Evolutionary conservation across 345 rosid genomes (phyloP).

Genomic region (Eucalyptus pauciflora): DNA sequence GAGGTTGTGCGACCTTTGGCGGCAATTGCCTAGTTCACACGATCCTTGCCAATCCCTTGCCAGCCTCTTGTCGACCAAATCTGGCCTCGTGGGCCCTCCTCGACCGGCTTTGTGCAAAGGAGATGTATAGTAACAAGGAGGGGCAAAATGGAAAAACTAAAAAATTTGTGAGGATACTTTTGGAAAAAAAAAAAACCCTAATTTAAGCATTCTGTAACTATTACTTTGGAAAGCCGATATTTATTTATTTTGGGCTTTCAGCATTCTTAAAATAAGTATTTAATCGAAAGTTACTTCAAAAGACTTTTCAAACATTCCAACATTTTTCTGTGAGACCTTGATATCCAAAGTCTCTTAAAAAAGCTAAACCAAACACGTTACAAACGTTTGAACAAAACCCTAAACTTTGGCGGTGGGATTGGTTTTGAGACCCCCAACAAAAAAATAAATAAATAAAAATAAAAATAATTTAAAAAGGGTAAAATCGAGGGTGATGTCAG

Average conservation of each 20-base stretch:
- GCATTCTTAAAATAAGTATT: fast-evolving
- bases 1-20: fast-evolving
- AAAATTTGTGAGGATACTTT: fast-evolving
- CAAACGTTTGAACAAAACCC: fast-evolving
- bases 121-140: fast-evolving
- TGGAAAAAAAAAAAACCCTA: fast-evolving
- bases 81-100: fast-evolving
- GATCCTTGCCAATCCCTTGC: fast-evolving
- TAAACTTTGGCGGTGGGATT: not conserved
- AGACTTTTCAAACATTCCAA: fast-evolving
- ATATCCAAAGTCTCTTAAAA: fast-evolving
- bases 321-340: fast-evolving
- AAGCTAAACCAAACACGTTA: fast-evolving
- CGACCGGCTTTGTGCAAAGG: fast-evolving
- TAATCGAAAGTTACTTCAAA: fast-evolving
- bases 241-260: fast-evolving
- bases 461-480: not conserved
- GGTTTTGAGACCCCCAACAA: not conserved
- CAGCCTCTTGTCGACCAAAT: fast-evolving
- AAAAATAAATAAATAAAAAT: not conserved
- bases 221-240: too few species aligned
- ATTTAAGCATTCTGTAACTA: fast-evolving
- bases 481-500: not conserved
- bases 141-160: fast-evolving
- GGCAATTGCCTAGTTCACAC: fast-evolving